Evolutionary conservation across 805 yeast genomes (phyloP), one percentile per base, ranked within the genome.

Genomic region (Sporopachydermia quercuum): DNA sequence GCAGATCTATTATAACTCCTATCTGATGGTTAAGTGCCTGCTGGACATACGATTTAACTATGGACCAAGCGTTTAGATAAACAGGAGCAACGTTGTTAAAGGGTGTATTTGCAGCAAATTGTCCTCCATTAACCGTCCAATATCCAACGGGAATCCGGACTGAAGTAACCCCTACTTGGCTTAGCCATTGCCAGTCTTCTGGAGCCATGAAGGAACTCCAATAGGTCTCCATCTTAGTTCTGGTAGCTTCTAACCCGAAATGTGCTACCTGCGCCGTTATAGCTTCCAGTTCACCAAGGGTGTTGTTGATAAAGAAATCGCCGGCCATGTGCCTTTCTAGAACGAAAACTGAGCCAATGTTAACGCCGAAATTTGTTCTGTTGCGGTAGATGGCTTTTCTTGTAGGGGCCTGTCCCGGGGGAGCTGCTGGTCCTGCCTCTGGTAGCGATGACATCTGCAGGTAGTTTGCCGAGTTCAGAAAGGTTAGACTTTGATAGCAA

Each of bases 101-200:
- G 15, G 78, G 76, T 2, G 94, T 78, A 3, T 68, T 72, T 16
- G 58, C 56, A 35, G 74, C 60, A 53, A 65, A 79, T 15, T 49
- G 47, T 1, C 87, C 84, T 15, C 78, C 76, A 39, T 62, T 69
- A n/a, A 86, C 72, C 42, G 71, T 77, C 95, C 95, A 89, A 57
- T 83, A 89, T 0, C 97, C 97, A 46, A 89, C 60, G 4, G 98
- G 97, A 1, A 89, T 67, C 50, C 98, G 68, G 3, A 89, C 68
- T 1, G 86, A 71, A 16, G 83, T 84, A n/a, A 82, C 82, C 4
- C 84, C 82, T 40, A 66, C 68, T 15, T 65, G 60, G 36, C 61
- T 56, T 18, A 89, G 57, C 82, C 85, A 85, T 16, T 68, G 51
- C 94, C 95, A 87, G 53, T 89, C 96, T 4, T 68, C 68, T 41